Conservation (phyloP, 225 moss, liverwort and hornwort species). For the Neckera pumila region DNA sequence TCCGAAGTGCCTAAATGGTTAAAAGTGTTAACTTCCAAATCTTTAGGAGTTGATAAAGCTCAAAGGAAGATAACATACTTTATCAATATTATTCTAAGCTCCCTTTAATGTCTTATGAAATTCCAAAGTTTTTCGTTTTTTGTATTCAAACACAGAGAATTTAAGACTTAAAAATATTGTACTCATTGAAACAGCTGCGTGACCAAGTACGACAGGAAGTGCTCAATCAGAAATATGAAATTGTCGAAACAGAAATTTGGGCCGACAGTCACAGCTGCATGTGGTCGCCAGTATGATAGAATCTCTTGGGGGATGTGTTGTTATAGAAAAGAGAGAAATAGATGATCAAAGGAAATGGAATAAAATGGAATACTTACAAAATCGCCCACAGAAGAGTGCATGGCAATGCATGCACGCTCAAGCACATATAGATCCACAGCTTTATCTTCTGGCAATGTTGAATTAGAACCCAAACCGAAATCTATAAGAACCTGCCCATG, state of each 20-base stretch:
- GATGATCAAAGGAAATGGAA: not conserved
- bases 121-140: not conserved
- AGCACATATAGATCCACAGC: constrained; percentile 90
- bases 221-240: not conserved
- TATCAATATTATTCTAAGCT: not conserved
- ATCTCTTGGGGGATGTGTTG: not conserved
- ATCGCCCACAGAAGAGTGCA: constrained; percentile 78
- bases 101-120: not conserved
- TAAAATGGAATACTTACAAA: constrained; percentile 37
- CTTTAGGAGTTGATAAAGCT: not conserved
- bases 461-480: constrained; percentile 79
- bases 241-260: not conserved
- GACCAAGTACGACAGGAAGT: not conserved
- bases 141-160: not conserved
- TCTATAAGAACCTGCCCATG: constrained; percentile 69
- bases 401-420: constrained; percentile 75
- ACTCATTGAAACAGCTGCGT: not conserved
- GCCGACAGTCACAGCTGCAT: not conserved
- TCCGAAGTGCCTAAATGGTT: not conserved
- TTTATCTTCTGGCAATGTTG: constrained; percentile 82
- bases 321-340: not conserved
- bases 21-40: not conserved
- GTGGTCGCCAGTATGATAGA: not conserved
- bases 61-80: not conserved
- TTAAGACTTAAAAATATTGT: not conserved